Conservation (phyloP, 163 green algal genomes). For the Chlorella variabilis region DNA sequence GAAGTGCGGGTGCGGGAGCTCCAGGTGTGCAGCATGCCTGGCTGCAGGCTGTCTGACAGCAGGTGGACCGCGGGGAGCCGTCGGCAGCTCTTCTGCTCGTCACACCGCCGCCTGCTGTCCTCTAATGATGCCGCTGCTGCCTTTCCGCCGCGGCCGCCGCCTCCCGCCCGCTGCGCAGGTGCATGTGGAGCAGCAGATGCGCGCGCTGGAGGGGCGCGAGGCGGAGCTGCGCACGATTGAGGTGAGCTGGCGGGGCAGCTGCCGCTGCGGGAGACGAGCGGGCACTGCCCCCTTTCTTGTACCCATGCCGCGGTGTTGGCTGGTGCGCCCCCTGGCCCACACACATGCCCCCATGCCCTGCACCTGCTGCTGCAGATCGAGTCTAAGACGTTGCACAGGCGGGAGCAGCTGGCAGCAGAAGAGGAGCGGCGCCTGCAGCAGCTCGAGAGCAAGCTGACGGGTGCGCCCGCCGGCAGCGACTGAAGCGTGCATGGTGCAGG, state of each 20-base stretch:
- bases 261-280: not conserved
- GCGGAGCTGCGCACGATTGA: conserved; percentile 38
- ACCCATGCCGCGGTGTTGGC: too few species aligned
- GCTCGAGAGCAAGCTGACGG: conserved; percentile 20
- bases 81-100: too few species aligned
- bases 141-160: not conserved
- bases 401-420: conserved; percentile 31
- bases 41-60: too few species aligned
- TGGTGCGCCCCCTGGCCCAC: too few species aligned
- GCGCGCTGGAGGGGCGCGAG: conserved; percentile 29
- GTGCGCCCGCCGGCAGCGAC: not conserved
- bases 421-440: conserved; percentile 38
- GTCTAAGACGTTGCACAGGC: conserved; percentile 38
- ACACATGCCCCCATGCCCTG: not conserved
- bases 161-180: not conserved
- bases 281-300: not conserved
- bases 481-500: too few species aligned
- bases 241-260: not conserved
- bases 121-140: too few species aligned
- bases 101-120: not conserved
- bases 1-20: conserved; percentile 38
- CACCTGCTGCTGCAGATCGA: conserved; percentile 16
- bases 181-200: conserved; percentile 38
- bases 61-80: too few species aligned
- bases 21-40: not conserved